Evolutionary conservation across 805 yeast genomes (phyloP), one percentile per base, ranked within the genome.

Genomic region (Cyberlindnera japonica): DNA sequence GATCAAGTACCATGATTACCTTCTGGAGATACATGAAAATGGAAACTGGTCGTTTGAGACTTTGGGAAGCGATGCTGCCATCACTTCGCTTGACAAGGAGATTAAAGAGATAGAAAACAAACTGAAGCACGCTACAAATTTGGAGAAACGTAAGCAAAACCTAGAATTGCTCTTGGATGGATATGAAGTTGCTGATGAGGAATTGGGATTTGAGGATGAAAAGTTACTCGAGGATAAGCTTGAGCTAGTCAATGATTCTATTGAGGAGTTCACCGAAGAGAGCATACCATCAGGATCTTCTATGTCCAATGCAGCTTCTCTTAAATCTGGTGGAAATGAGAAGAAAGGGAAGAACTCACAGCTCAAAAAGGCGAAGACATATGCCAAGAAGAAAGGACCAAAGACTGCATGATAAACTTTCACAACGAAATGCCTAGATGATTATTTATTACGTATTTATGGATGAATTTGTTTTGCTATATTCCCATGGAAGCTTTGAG

Each of bases 1-100:
- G 58, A 76, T 86, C 64, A 86, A 86, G 61, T 89, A 88, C 59
- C 97, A 89, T 60, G 89, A 83, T 49, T 77, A 74, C 50, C 67
- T 86, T 20, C 65, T 90, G 40, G 86, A 83, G 50, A 74, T 90
- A 29, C 74, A 81, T 21, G 75, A 74, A 25, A 71, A 72, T 32
- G 72, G 76, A 8, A 63, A 65, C 28, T 82, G 84, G 81, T 69
- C 69, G 43, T 64, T 81, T 61, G 83, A 81, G 51, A 77, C 79
- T 45, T 68, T 80, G 48, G 81, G 85, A 8, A 72, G 81, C 11
- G 81, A 74, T 43, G 80, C 79, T 51, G 83, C 83, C 31, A 72
- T 81, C 47, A 71, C 77, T 35, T 72, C 83, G 13, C 75, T 83
- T 34, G 93, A 85, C 40, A 77, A 79, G 44, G 96, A 89, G 60